Percentiles rank a stretch among this genome's conserved stretches.
These are phyloP conservation scores for Talaromyces marneffei DNA, from an alignment of 2,329 filamentous ascomycete genomes.

Conservation along the genomic window DNA sequence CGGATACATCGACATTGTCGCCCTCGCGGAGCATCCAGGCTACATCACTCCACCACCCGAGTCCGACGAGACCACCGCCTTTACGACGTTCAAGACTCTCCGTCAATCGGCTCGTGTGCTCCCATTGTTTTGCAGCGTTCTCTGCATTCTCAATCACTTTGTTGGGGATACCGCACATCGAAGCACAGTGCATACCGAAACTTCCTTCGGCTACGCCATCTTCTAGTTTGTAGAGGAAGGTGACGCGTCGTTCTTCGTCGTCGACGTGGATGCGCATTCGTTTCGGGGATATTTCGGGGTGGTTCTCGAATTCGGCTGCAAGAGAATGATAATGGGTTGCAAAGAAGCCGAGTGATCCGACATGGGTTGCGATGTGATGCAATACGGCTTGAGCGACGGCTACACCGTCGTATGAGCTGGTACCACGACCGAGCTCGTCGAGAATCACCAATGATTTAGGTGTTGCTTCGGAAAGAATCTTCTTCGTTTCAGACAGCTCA, in stretches of 20 bases:
- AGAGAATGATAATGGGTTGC: constrained; percentile 96
- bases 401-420: constrained; percentile 91
- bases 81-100: constrained; percentile 79
- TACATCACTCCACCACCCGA: constrained; percentile 84
- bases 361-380: constrained; percentile 90
- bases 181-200: constrained; percentile 98
- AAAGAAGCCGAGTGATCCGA: constrained; percentile 93
- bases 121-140: constrained; percentile 83
- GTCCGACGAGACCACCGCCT: constrained; percentile 71
- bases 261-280: constrained; percentile 96
- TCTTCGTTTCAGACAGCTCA: constrained; percentile 94
- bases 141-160: constrained; percentile 83
- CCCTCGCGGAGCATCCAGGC: constrained; percentile 62
- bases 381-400: constrained; percentile 94
- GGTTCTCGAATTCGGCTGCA: constrained; percentile 79
- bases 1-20: constrained; percentile 34
- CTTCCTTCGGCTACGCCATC: constrained; percentile 90
- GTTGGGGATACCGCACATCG: constrained; percentile 89
- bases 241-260: constrained; percentile 75
- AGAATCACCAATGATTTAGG: constrained; percentile 92
- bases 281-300: constrained; percentile 79
- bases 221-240: constrained; percentile 92
- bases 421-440: constrained; percentile 91
- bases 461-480: constrained; percentile 91
- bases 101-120: constrained; percentile 85